Base-by-base conservation (phyloP, 2,329 filamentous ascomycete species). In the Lasiodiplodia sp. region DNA sequence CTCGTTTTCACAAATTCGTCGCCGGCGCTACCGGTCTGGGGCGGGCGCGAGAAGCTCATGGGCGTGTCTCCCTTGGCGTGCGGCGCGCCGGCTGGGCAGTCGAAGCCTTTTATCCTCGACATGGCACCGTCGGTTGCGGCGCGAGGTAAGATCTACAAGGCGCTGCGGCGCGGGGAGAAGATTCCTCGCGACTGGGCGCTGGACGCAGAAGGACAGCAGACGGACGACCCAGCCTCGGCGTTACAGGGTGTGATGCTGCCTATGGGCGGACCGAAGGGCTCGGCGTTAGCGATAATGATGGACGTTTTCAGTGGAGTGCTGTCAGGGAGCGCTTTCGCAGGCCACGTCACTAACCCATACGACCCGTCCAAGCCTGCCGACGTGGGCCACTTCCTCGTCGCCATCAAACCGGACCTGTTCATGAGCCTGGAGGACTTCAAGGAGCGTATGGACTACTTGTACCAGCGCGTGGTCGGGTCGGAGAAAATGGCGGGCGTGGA, bases 201-300 rank as follows among this genome's bases (percentile, higher is more conserved):
- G 7, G 92, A 95, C 77, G 84, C 81, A 0, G 86, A 94, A 18
- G 92, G 92, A 0, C 82, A 83, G 14, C 84, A 80, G n/a, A 93
- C 92, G 0, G 87, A 91, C 68, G 91, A 96, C 72, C 92, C 93
- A 0, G 86, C 84, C 1, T 85, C 84, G 23, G 93, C 92, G 0
- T 80, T 96, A 11, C 87, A 88, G 40, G 92, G 92, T 1, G 91
- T 94, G 3, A 95, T 96, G 92, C 80, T 95, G 23, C 92, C 92
- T 0, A 94, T 96, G 91, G 92, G 92, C 2, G 92, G 93, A 0
- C 92, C 92, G 0, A 96, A 96, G 78, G 93, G 93, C 0, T 92
- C 90, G 2, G 93, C 87, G 0, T 78, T 96, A 51, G 83, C 91
- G 0, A 87, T 96, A 67, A 95, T 94, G 91, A 96, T 96, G 93